A percentile compares a stretch with the other conserved stretches of the same genome.
Evolutionary conservation across 2,329 filamentous ascomycete species (phyloP).

Genomic region (Cadophora malorum): DNA sequence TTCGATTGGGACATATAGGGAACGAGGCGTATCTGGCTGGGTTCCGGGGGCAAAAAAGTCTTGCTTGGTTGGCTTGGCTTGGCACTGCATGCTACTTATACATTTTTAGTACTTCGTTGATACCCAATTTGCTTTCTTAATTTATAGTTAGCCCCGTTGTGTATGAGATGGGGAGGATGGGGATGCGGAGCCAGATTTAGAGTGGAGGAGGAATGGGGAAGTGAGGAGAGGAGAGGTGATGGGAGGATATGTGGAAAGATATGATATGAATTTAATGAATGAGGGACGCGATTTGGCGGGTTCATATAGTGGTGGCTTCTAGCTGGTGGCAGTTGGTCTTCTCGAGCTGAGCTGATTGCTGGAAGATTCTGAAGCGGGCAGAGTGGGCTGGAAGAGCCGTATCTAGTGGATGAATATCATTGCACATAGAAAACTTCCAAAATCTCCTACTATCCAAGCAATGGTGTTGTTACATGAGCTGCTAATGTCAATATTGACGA

Average conservation of each 20-base stretch:
- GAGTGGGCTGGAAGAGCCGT: not conserved
- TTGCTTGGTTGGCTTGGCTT: not conserved
- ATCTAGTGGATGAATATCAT: slow-evolving; percentile 2
- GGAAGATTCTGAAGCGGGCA: not conserved
- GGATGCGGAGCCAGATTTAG: too few relatives aligned
- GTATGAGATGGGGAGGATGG: not conserved
- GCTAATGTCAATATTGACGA: not conserved
- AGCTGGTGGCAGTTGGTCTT: not conserved
- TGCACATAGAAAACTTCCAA: not conserved
- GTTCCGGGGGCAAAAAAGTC: not conserved
- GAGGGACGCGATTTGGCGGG: not conserved
- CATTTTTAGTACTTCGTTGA: slow-evolving; percentile 32
- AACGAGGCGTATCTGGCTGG: slow-evolving; percentile 27
- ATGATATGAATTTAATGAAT: slow-evolving; percentile 2
- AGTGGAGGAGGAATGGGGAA: not conserved
- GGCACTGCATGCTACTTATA: not conserved
- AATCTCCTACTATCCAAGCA: not conserved
- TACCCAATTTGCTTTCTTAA: slow-evolving; percentile 33
- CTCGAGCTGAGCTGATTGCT: not conserved
- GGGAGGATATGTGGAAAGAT: not conserved
- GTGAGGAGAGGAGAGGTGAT: not conserved
- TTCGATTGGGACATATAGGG: not conserved
- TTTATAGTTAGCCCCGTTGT: slow-evolving; percentile 1
- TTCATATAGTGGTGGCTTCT: not conserved
- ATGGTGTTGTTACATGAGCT: not conserved